phyloP scores from a whole-genome alignment of 108 stramenopile species.

The Chaetoceros muelleri region DNA sequence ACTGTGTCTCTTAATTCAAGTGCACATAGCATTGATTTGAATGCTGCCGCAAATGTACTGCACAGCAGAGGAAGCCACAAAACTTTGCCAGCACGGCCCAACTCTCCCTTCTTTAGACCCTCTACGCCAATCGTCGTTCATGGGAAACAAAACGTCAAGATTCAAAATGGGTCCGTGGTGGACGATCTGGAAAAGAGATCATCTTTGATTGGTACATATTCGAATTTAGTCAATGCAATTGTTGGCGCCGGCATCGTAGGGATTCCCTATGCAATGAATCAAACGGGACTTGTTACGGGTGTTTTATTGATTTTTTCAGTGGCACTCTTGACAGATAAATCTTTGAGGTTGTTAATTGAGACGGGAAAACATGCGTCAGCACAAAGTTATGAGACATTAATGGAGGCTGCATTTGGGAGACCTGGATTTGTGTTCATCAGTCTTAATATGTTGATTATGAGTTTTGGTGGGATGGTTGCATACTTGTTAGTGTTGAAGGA shows the following conservation, averaged over 20 bases:
- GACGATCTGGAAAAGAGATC: constrained; percentile 43
- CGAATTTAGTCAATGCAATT: constrained; percentile 78
- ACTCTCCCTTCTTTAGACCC: constrained; percentile 35
- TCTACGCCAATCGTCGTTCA: constrained; percentile 22
- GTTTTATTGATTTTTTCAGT: constrained; percentile 39
- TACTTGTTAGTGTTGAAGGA: constrained; percentile 83
- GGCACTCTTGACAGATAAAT: constrained; percentile 60
- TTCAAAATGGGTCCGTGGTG: too few relatives aligned
- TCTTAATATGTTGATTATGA: constrained; percentile 68
- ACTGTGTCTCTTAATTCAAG: too few relatives aligned
- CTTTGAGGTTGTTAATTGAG: constrained; percentile 48
- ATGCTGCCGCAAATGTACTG: too few relatives aligned
- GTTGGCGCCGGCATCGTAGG: constrained; percentile 85
- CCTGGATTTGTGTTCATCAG: constrained; percentile 60
- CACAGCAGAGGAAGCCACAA: too few relatives aligned
- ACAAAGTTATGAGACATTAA: constrained; percentile 62
- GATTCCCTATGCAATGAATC: constrained; percentile 71
- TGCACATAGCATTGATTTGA: too few relatives aligned
- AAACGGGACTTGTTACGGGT: constrained; percentile 70
- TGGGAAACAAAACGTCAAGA: too few relatives aligned
- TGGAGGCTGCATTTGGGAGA: constrained; percentile 68
- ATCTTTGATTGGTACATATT: constrained; percentile 45
- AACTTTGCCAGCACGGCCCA: too few relatives aligned
- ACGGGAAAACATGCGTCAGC: constrained; percentile 72
- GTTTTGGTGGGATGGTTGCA: constrained; percentile 73